Evolutionary conservation across 1,284 basidiomycete species (phyloP), one percentile per base, ranked within the genome.

Genomic region (Ganoderma sinense): DNA sequence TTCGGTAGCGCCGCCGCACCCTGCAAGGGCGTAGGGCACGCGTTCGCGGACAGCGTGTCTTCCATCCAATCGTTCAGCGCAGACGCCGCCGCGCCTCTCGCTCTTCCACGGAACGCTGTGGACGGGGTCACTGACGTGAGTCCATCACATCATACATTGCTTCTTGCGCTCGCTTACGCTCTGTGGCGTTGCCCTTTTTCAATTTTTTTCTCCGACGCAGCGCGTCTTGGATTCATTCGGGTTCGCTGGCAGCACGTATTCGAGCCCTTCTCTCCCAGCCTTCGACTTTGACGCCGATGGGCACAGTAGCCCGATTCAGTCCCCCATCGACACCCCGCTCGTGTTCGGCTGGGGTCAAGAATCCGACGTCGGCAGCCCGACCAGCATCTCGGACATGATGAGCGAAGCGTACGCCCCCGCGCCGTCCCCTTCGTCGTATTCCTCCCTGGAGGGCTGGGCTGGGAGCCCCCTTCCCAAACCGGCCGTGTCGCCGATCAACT

Each of bases 391-490:
- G 64, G 72, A 69, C 64, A 48, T 68, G 61, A 63, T 70, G 66
- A 67, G 70, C 62, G 72, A 73, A 29, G 62, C 70, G 36, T 71
- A 66, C 70, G 70, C 70, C 39, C 61, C 71, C 8, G 68, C 51
- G 59, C 68, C 70, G 14, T 71, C 69, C 40, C 72, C 74, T 58
- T 77, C 78, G 39, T 74, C 75, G 4, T 80, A 79, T 63, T 79
- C 79, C 39, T 78, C 79, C n/a, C 74, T 79, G 55, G 76, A 75
- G 31, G 76, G 75, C 39, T 80, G 79, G 79, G 77, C 76, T 31
- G 78, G 77, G 65, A 76, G 77, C 45, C 71, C 70, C 26, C 69
- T 68, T 18, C 64, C 70, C 31, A 75, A 75, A 64, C 66, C 45
- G 45, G 67, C 41, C 23, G 48, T 51, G 36, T 67, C 73, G 51